Conservation (phyloP, 495 filamentous ascomycete genomes). For the Trichocladium antarcticum region DNA sequence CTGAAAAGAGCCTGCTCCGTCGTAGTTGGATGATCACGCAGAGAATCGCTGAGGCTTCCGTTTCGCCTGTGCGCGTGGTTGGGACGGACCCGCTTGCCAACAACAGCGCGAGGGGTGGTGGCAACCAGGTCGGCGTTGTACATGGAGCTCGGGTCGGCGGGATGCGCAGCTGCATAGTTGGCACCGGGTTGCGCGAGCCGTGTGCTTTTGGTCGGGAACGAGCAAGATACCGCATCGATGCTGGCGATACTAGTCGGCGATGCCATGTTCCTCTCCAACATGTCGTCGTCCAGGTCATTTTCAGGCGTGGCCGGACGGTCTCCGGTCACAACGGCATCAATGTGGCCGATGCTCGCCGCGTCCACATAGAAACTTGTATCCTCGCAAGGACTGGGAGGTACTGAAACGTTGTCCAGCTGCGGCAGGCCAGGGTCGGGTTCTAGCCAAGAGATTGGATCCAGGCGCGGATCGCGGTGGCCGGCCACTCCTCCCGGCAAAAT, state of each 20-base stretch:
- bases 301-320: conserved; percentile 36
- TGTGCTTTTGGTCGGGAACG: conserved; percentile 57
- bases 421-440: conserved; percentile 30
- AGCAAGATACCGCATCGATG: conserved; percentile 66
- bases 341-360: conserved; percentile 39
- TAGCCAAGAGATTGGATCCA: conserved; percentile 40
- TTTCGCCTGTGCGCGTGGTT: conserved; percentile 41
- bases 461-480: conserved; percentile 43
- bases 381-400: conserved; percentile 13
- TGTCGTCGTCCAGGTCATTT: conserved; percentile 13
- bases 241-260: conserved; percentile 45
- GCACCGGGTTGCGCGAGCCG: conserved; percentile 36
- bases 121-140: conserved; percentile 39
- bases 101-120: conserved; percentile 41
- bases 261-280: conserved; percentile 23
- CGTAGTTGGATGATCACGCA: conserved; percentile 56
- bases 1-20: conserved; percentile 40
- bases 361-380: conserved; percentile 39
- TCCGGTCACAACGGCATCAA: conserved; percentile 32
- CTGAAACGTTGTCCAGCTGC: conserved; percentile 32
- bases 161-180: conserved; percentile 48
- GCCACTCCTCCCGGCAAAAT: conserved; percentile 65
- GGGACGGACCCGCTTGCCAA: conserved; percentile 42
- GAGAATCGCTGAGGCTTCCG: conserved; percentile 65
- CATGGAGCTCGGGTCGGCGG: conserved; percentile 44